Evolutionary conservation across 2,329 filamentous ascomycete species (phyloP).

Genomic region (Trichophyton rubrum): DNA sequence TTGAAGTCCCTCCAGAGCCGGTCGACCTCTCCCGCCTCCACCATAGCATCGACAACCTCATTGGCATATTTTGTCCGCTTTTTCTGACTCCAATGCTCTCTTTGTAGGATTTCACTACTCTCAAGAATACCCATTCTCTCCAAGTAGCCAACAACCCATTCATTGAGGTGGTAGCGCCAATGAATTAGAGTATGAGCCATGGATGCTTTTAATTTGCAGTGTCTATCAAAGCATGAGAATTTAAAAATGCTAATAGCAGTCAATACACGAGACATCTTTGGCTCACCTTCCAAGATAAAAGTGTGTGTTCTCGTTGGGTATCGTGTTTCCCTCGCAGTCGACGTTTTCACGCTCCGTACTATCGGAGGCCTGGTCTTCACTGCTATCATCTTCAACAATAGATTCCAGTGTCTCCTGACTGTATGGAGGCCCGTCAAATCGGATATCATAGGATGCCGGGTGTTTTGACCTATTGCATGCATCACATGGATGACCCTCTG

Average conservation of each 20-base stretch:
- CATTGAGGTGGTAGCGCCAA: constrained; percentile 63
- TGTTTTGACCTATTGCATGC: constrained; percentile 60
- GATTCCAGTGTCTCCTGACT: constrained; percentile 53
- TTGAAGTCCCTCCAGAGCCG: constrained; percentile 55
- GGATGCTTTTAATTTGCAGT: constrained; percentile 52
- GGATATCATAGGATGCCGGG: constrained; percentile 51
- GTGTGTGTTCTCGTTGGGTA: constrained; percentile 34
- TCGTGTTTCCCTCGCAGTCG: constrained; percentile 37
- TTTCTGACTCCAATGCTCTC: constrained; percentile 49
- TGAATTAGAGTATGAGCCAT: constrained; percentile 61
- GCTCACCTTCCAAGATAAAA: constrained; percentile 43
- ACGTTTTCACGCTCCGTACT: constrained; percentile 24
- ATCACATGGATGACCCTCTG: constrained; percentile 44
- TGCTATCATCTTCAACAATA: constrained; percentile 36
- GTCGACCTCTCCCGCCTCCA: constrained; percentile 44
- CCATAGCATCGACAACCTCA: constrained; percentile 53
- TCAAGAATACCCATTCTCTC: constrained; percentile 45
- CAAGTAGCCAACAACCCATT: constrained; percentile 55
- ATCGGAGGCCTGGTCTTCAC: constrained; percentile 27
- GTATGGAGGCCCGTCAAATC: constrained; percentile 55
- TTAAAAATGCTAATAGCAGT: no score
- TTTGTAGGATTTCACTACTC: constrained; percentile 45
- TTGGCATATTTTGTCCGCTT: constrained; percentile 50
- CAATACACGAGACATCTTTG: neutral
- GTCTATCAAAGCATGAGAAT: constrained; percentile 18